A percentile compares a stretch with the other conserved stretches of the same genome.
These are phyloP conservation scores for Fusarium goolgardi DNA, from an alignment of 2,329 filamentous ascomycete species.

Conservation along the genomic window DNA sequence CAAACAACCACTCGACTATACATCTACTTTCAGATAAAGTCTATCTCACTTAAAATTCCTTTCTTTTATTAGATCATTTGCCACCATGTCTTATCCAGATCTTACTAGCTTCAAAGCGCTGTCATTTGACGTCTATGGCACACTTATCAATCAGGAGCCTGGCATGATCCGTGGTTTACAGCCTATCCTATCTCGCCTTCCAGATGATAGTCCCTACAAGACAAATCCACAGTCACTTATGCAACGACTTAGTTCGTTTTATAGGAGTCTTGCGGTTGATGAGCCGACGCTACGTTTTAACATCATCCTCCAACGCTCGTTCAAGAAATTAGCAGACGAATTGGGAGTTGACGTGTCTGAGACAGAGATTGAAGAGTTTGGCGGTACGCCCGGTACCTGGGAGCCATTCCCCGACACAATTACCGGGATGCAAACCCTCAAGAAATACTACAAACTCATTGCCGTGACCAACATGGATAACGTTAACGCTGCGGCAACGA, in stretches of 20 bases:
- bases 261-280: not conserved
- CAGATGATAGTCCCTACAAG: not conserved
- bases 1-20: not conserved
- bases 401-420: conserved; percentile 12
- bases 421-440: not conserved
- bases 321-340: conserved; percentile 3
- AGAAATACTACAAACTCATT: conserved; percentile 23
- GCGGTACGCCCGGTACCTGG: conserved; percentile 5
- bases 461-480: conserved; percentile 27
- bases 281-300: conserved; percentile 13
- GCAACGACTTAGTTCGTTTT: not conserved
- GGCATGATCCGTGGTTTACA: conserved; percentile 15
- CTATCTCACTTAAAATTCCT: not conserved
- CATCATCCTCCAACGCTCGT: conserved; percentile 3
- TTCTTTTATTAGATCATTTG: rapidly evolving
- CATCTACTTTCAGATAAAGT: rapidly evolving
- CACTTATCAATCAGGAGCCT: conserved; percentile 17
- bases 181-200: conserved; percentile 1
- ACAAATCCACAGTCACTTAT: not conserved
- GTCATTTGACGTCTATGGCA: conserved; percentile 22
- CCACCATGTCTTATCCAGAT: not conserved
- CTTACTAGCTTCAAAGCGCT: conserved; percentile 12
- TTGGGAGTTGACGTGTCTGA: not conserved
- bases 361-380: not conserved
- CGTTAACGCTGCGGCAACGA: not conserved